phyloP scores from a whole-genome alignment of 371 early-diverging fungal genomes.

The Mucor sp. region DNA sequence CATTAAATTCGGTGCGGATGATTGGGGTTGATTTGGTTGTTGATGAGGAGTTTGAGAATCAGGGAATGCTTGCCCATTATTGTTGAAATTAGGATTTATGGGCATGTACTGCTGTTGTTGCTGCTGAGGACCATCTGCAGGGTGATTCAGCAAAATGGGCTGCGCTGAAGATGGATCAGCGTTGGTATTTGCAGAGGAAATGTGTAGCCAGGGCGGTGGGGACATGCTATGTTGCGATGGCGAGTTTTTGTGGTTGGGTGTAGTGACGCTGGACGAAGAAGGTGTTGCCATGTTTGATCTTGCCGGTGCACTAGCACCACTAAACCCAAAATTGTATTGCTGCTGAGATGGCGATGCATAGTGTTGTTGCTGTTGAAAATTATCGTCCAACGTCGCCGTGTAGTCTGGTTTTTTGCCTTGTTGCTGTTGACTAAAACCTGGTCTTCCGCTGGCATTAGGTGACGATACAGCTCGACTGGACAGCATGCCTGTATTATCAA shows the following conservation, averaged over 20 bases:
- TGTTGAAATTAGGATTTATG: not conserved
- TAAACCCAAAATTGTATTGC: not conserved
- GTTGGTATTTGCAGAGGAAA: not conserved
- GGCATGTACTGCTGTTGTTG: not conserved
- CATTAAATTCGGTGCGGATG: not conserved
- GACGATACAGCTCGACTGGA: not conserved
- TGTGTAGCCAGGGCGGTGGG: not conserved
- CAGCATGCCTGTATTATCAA: not conserved
- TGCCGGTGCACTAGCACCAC: not conserved
- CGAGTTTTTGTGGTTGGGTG: not conserved
- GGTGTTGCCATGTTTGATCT: not conserved
- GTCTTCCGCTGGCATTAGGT: not conserved
- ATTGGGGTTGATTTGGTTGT: not conserved
- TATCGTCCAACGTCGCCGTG: not conserved
- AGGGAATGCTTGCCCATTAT: not conserved
- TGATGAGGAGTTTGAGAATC: not conserved
- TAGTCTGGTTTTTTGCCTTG: constrained; percentile 6
- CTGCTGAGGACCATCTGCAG: not conserved
- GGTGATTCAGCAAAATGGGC: not conserved
- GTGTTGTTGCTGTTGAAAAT: not conserved
- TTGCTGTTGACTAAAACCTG: not conserved
- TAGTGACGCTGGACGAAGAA: not conserved
- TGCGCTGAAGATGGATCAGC: not conserved
- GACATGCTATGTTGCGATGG: not conserved
- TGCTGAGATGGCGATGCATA: constrained; percentile 2